Evolutionary conservation across 495 filamentous ascomycete genomes (phyloP), one percentile per base, ranked within the genome.

Genomic region (Daldinia bambusicola): DNA sequence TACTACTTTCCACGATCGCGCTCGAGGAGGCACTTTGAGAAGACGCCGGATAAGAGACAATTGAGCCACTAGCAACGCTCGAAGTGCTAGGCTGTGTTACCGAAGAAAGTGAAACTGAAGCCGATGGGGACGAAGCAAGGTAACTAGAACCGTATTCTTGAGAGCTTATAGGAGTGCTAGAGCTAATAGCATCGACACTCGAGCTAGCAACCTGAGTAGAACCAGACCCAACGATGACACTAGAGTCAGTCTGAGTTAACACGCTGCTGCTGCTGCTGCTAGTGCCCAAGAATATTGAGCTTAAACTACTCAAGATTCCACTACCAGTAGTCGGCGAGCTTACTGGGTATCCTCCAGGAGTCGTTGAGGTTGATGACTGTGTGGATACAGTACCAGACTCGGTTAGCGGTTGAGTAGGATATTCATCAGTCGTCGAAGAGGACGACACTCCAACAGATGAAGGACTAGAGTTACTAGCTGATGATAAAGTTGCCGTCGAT

Each of bases 301-400:
- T 77, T 36, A 77, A 38, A 53, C 73, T 77, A 20, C 73, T 77
- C 13, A 73, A 53, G 9, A 77, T 50, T 5, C 72, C 75, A 38
- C 67, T 32, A 20, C 64, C 69, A n/a, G 63, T 74, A 55, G 69
- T 61, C 32, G 61, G 52, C 1, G 70, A 37, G 30, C 70, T 73
- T n/a, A 66, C 40, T 40, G 70, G 61, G 20, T 73, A 73, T 45
- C 32, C 62, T 14, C n/a, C 51, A 16, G 67, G 41, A 18, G 52
- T 18, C 6, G 32, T 38, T 16, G 16, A 18, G 36, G 43, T 9
- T 3, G 52, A 55, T 7, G 53, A 38, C 6, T 57, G 30, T n/a
- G 43, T 26, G 5, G 59, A 69, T 7, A 34, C 6, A n/a, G 53
- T 43, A 9, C 32, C 36, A 37, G 69, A 67, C 9, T 34, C 34